phyloP scores from a whole-genome alignment of 352 stramenopile genomes.

The Stephanocyclus meneghinianus region DNA sequence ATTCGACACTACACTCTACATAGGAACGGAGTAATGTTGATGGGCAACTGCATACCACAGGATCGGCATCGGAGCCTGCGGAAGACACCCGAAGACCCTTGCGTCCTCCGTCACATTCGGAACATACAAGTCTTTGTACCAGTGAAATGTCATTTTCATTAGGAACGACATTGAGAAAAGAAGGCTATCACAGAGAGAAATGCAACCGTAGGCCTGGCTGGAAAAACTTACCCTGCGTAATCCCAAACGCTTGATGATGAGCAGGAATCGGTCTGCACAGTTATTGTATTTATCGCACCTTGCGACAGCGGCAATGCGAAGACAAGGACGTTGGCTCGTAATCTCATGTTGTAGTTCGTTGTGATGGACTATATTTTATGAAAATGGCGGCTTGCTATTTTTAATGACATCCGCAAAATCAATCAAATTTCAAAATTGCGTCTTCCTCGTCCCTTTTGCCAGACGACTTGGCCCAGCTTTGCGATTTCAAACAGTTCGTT shows the following conservation, averaged over 20 bases:
- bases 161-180: neutral
- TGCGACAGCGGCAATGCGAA: no score
- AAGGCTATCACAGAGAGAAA: neutral
- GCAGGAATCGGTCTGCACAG: conserved; percentile 13
- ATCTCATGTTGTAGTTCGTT: neutral
- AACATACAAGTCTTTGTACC: conserved; percentile 19
- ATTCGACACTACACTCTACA: conserved; percentile 35
- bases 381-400: neutral
- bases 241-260: conserved; percentile 25
- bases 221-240: conserved; percentile 13
- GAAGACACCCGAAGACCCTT: neutral
- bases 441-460: neutral
- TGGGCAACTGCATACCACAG: conserved; percentile 17
- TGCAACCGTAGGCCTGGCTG: no score
- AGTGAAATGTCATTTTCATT: neutral
- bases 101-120: conserved; percentile 13
- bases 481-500: no score
- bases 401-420: neutral
- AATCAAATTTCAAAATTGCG: neutral
- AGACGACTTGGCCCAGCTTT: neutral
- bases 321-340: neutral
- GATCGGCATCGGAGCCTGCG: neutral
- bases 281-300: no score
- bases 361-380: neutral
- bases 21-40: conserved; percentile 17